Evolutionary conservation across 2,329 filamentous ascomycete species (phyloP), one percentile per base, ranked within the genome.

Genomic region (Verticillium klebahnii): DNA sequence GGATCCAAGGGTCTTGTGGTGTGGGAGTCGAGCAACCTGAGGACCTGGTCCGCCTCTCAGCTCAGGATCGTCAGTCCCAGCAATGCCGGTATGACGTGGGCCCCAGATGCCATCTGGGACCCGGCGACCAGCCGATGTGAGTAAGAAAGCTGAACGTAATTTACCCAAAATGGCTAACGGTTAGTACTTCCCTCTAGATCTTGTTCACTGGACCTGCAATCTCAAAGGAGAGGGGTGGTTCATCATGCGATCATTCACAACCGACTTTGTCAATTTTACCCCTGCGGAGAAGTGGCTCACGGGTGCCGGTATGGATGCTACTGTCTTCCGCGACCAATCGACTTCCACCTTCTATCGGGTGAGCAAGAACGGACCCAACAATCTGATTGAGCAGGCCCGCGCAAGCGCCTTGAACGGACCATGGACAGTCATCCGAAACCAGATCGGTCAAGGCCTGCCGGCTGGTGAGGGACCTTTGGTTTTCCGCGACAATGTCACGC

Each of bases 11-110:
- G 63, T 37, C 66, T 78, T 6, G 74, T 77, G 59, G 69, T 79
- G 3, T 79, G 77, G 76, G 75, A 79, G 63, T 75, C 75, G 1
- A 68, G 62, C n/a, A 75, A 79, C 57, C 67, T 78, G 9, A 70
- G 73, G 45, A 74, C 66, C 32, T 78, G 76, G 76, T 74, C 72
- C 1, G 67, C 67, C 34, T 75, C 78, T 59, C 71, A 75, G 1
- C 75, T 77, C 39, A 70, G 77, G 9, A 67, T 72, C 17, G 76
- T 78, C 1, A 77, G 74, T 3, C 76, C 76, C 1, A 60, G 70
- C 0, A 73, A 69, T 4, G 75, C 75, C 14, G 77, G 77, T 19
- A 79, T 77, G 59, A 79, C 77, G 1, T 77, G 74, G 75, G 75
- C 75, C 2, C 75, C 74, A 1, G 75, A 77, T 57, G 75, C 75